Evolutionary conservation across 2,329 filamentous ascomycete species (phyloP), one percentile per base, ranked within the genome.

Genomic region (Talaromyces funiculosus): DNA sequence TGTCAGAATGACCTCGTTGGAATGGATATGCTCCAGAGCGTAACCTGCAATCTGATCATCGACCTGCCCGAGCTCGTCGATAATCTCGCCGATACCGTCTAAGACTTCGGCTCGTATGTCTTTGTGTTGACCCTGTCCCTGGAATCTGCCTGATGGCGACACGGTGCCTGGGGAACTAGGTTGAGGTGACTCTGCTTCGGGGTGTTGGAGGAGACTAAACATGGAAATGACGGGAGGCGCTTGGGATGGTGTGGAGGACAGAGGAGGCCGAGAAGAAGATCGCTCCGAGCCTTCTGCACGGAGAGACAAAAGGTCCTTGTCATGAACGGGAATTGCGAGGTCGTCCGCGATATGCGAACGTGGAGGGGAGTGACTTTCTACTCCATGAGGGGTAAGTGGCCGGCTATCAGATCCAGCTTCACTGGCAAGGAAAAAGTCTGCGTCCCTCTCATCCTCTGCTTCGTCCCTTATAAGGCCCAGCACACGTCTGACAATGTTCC

Each of bases 41-140:
- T 92, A 89, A 22, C 86, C 86, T 1, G 93, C 90, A 67, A 99
- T 95, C 75, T 96, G 92, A 70, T 96, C 91, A 71, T 97, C 94
- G 7, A 92, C 92, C 71, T 93, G 89, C 65, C 89, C 88, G 60
- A 99, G 87, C 77, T 99, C 94, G 71, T 99, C 94, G 74, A 96
- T 90, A 62, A 99, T 92, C 73, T 99, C 94, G 68, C 91, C 87
- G 68, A 99, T 97, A 43, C 92, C 94, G 68, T 94, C 90, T 65
- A 97, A 87, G 26, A 97, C 89, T 75, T 97, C 94, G 14, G 90
- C 90, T 63, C 92, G 89, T 61, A 97, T 81, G 64, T 95, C 89
- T 62, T 89, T 83, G 58, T 60, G 68, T 29, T 64, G 68, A 8
- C 64, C 63, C 29, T 72, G 68, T 7, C 69, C 68, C 18, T 69